Evolutionary conservation across 176 grass and related monocot species (phyloP), one percentile per base, ranked within the genome.

Genomic region (Tillandsia fasciculata): DNA sequence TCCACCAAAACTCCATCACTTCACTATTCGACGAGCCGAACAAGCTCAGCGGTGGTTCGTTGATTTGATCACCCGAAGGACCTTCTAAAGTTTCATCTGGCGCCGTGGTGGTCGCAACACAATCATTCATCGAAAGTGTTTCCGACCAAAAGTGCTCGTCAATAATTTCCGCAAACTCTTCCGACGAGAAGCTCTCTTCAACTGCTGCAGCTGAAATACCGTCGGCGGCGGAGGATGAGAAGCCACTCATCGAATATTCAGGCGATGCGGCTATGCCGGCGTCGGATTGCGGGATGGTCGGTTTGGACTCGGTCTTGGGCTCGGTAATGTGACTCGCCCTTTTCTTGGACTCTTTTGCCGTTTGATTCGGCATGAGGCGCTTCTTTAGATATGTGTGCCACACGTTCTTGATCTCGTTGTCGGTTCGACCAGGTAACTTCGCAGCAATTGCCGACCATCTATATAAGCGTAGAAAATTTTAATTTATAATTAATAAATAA

Each of bases 381-480:
- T 96, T 96, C 82, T 96, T 96, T 73, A 96, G 81, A 67, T 90
- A 84, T 24, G 91, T 96, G 82, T 96, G 91, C 91, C 91, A 96
- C 15, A 90, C 87, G 78, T 96, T 96, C 79, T 96, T 96, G 76
- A 96, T 96, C 80, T 96, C 91, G 70, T 96, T 96, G 79, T 96
- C 91, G 49, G 91, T 96, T 78, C 91, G 68, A 12, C 84, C 84
- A 12, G 91, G 87, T 26, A 96, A 69, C 71, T 75, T 78, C 33
- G 87, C 91, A 63, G 91, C 91, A 52, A 96, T 96, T 26, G 87
- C 74, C 52, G 91, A 96, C 91, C 91, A 96, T 66, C 91, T 90
- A 26, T 70, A 26, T 70, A 49, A 15, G 68, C 65, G 20, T 54
- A 20, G n/a, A 65, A 20, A 71, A 28, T 0, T 33, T 33, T 33